These are phyloP conservation scores for Pittosporum tobira DNA, from an alignment of 129 eudicot species.

Conservation along the genomic window DNA sequence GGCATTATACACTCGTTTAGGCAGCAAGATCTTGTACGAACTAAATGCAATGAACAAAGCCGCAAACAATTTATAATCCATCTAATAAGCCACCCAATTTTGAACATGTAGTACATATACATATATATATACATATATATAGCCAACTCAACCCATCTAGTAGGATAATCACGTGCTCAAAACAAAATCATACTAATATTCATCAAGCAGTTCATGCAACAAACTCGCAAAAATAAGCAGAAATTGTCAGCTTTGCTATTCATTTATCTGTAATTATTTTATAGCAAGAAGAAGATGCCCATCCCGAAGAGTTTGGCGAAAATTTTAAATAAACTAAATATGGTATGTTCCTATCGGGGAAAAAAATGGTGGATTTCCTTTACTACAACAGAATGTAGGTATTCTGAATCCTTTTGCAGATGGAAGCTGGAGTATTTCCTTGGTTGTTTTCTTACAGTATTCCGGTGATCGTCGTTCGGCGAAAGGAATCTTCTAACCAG, in stretches of 20 bases:
- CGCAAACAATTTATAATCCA: neutral
- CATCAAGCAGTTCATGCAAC: no score
- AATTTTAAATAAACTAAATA: neutral
- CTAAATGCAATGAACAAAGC: neutral
- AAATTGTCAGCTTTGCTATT: neutral
- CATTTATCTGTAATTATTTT: neutral
- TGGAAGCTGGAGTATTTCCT: neutral
- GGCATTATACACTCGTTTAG: no score
- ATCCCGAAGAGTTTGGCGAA: neutral
- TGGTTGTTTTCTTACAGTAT: neutral
- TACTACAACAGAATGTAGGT: neutral
- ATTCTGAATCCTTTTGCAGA: neutral
- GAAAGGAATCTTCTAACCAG: neutral
- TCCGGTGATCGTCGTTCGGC: constrained; percentile 1
- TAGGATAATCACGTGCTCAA: no score
- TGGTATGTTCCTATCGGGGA: neutral
- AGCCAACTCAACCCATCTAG: neutral
- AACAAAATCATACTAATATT: no score
- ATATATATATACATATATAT: no score
- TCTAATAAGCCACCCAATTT: neutral
- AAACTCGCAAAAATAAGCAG: neutral
- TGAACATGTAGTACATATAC: no score
- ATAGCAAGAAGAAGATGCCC: neutral
- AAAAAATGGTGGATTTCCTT: no score
- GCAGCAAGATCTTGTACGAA: no score